Evolutionary conservation across 805 yeast genomes (phyloP).

Genomic region (Blastobotrys americana): DNA sequence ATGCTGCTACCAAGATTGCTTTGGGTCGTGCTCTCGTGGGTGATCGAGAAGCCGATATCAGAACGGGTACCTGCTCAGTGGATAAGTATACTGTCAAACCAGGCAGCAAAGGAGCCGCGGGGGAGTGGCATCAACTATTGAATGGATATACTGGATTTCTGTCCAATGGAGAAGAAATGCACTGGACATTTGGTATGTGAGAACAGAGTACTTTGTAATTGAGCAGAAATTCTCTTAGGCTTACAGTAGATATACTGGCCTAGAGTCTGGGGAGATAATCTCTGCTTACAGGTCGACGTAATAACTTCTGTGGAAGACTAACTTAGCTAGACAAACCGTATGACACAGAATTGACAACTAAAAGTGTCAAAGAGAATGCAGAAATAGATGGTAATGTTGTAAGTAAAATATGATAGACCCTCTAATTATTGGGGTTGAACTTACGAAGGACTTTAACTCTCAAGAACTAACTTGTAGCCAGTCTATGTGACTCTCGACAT

Average conservation of each 20-base stretch:
- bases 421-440: background rate
- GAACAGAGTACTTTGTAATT: background rate
- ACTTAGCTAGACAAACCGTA: background rate
- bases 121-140: constrained; percentile 53
- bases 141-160: constrained; percentile 73
- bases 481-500: constrained; percentile 51
- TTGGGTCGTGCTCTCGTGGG: constrained; percentile 70
- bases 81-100: constrained; percentile 46
- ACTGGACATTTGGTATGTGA: constrained; percentile 69
- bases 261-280: no score
- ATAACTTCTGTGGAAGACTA: no score
- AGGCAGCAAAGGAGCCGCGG: constrained; percentile 19
- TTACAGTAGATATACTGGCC: no score
- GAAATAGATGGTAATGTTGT: background rate
- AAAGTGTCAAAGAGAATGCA: background rate
- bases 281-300: no score
- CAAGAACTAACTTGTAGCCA: background rate
- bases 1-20: constrained; percentile 90
- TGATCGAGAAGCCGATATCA: constrained; percentile 41
- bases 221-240: background rate
- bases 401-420: background rate
- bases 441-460: no score
- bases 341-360: background rate
- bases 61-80: constrained; percentile 81
- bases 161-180: constrained; percentile 80